A percentile compares a stretch with the other conserved stretches of the same genome.
Conservation (phyloP, 2,329 filamentous ascomycete genomes). For the Alternaria arborescens region DNA sequence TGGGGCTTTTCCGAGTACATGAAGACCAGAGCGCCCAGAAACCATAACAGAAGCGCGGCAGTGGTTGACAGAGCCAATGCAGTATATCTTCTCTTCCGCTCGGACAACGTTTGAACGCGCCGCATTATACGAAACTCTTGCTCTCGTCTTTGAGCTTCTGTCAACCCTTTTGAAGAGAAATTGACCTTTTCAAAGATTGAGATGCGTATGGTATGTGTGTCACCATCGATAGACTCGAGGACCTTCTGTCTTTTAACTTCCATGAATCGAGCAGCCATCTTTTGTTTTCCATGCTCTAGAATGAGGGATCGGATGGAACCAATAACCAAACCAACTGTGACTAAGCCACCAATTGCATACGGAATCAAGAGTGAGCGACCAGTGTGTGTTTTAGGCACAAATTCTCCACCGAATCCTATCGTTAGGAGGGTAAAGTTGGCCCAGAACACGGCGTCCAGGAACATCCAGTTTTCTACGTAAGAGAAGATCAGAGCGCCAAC, state of each 20-base stretch:
- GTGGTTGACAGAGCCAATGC: constrained; percentile 51
- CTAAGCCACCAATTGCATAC: constrained; percentile 63
- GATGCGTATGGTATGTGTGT: constrained; percentile 55
- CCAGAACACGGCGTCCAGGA: constrained; percentile 64
- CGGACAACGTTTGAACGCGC: constrained; percentile 49
- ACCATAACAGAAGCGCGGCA: constrained; percentile 54
- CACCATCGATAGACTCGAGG: constrained; percentile 50
- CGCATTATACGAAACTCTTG: constrained; percentile 59
- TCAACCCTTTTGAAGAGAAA: constrained; percentile 52
- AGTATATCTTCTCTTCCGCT: constrained; percentile 50
- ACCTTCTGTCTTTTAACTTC: constrained; percentile 59
- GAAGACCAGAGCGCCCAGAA: constrained; percentile 62
- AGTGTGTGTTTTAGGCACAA: constrained; percentile 58
- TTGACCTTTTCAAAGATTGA: constrained; percentile 52
- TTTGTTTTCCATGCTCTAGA: constrained; percentile 61
- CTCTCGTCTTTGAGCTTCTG: constrained; percentile 54
- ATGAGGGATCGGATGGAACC: constrained; percentile 62
- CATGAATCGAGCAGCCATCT: constrained; percentile 59
- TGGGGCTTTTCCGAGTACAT: constrained; percentile 56
- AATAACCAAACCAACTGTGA: constrained; percentile 64
- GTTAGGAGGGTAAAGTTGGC: constrained; percentile 65
- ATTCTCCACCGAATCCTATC: constrained; percentile 62
- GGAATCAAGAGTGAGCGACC: constrained; percentile 63
- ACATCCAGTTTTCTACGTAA: constrained; percentile 62
- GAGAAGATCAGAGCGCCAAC: constrained; percentile 58